Evolutionary conservation across 129 eudicot genomes (phyloP).

Genomic region (Gnaphalium uliginosum): DNA sequence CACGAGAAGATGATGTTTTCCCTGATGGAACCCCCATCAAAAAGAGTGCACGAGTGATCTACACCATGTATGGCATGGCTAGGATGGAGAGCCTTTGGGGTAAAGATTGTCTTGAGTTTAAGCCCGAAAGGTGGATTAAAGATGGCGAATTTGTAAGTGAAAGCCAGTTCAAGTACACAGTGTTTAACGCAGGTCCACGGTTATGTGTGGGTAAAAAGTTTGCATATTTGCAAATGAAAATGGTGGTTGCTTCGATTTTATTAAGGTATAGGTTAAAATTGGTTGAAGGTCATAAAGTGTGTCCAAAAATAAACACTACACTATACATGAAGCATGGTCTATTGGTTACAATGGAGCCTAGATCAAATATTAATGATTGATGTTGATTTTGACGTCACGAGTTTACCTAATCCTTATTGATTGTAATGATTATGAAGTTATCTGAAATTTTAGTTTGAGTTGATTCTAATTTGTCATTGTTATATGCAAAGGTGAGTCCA

Average conservation of each 20-base stretch:
- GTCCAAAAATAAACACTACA: conserved; percentile 53
- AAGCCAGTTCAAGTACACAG: conserved; percentile 52
- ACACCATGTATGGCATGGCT: conserved; percentile 45
- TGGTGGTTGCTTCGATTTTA: conserved; percentile 64
- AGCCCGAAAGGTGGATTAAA: conserved; percentile 72
- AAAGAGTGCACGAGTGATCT: conserved; percentile 44
- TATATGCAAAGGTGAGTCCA: not conserved
- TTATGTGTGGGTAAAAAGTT: conserved; percentile 67
- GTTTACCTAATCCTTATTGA: conserved; percentile 9
- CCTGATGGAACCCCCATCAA: conserved; percentile 45
- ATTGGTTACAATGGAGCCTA: conserved; percentile 47
- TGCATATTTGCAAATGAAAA: conserved; percentile 70
- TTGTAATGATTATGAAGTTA: conserved; percentile 21
- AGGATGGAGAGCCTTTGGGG: conserved; percentile 64
- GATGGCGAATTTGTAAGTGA: conserved; percentile 50
- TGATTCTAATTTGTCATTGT: too few relatives aligned
- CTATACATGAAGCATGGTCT: conserved; percentile 67
- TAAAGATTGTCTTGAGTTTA: conserved; percentile 45
- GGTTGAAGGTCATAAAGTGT: conserved; percentile 46
- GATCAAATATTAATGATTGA: conserved; percentile 26
- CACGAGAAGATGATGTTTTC: conserved; percentile 47
- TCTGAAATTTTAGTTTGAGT: conserved; percentile 8
- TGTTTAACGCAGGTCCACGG: conserved; percentile 66
- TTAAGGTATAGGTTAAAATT: conserved; percentile 48
- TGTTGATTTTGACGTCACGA: conserved; percentile 18